A percentile compares a stretch with the other conserved stretches of the same genome.
phyloP scores from a whole-genome alignment of 1,284 basidiomycete genomes.

The Boletus holoroseus region DNA sequence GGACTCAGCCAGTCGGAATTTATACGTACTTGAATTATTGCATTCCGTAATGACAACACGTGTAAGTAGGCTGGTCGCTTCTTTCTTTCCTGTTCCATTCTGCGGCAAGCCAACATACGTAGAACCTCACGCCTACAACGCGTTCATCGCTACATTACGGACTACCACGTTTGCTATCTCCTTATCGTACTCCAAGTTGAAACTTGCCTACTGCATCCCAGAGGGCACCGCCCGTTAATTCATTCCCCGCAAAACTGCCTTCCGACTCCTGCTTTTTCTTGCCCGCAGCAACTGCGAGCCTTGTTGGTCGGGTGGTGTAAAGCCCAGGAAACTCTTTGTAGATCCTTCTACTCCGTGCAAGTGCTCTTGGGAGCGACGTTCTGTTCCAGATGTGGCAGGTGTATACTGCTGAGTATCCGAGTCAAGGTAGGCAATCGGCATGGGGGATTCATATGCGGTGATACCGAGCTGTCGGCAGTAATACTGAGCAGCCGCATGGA shows the following conservation, averaged over 20 bases:
- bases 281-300: constrained; percentile 36
- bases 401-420: constrained; percentile 33
- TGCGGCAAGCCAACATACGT: not conserved
- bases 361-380: not conserved
- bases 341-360: constrained; percentile 3
- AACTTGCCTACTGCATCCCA: constrained; percentile 7
- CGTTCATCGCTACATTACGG: constrained; percentile 8
- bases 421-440: constrained; percentile 52
- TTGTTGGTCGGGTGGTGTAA: constrained; percentile 42
- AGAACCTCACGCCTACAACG: constrained; percentile 16
- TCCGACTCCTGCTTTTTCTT: constrained; percentile 47
- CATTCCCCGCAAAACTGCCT: constrained; percentile 41
- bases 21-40: constrained; percentile 16
- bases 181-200: constrained; percentile 1
- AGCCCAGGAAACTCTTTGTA: constrained; percentile 40
- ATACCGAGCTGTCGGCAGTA: constrained; percentile 67
- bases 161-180: not conserved
- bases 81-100: not conserved
- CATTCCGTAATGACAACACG: constrained; percentile 29
- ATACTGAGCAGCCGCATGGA: constrained; percentile 68
- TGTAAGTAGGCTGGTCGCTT: constrained; percentile 5
- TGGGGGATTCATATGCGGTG: constrained; percentile 49
- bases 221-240: constrained; percentile 12
- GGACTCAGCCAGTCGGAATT: constrained; percentile 14
- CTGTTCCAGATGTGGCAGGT: constrained; percentile 12